Evolutionary conservation across 257 asterid genomes (phyloP), one percentile per base, ranked within the genome.

Genomic region (Ballota nigra): DNA sequence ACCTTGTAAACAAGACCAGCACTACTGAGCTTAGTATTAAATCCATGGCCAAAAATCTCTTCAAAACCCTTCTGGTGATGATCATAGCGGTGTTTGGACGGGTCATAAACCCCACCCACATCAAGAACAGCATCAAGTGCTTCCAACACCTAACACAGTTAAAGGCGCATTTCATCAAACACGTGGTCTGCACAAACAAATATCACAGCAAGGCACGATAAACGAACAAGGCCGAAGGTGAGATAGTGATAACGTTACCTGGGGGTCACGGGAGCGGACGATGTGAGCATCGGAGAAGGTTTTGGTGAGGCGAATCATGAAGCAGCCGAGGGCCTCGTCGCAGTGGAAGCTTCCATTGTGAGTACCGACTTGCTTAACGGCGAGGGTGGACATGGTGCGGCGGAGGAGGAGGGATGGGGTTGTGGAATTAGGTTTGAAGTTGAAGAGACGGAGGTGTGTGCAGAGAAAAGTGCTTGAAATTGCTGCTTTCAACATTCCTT

Each of bases 331-430:
- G 79, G 93, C 98, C 77, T 92, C 98, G 78, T 92, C 98, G 70
- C 98, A 92, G 83, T 90, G 97, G 81, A 92, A 90, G 85, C 96
- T 90, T n/a, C 98, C 97, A 60, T 90, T 82, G 86, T 92, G 97
- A 24, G 98, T 92, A 22, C 98, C 97, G 20, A 92, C 89, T 63
- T 82, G 85, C 78, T 87, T 90, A 8, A 77, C 73, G 69, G 84
- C 71, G 57, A 84, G 65, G 63, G 84, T 45, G 24, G 96, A 86
- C 96, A 91, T 89, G 66, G 9, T 8, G 89, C 71, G 45, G 18
- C 67, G 47, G 51, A 47, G 72, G 59, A 69, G 31, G 67, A 70
- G 43, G 22, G 52, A 67, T 8, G 56, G 74, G 53, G 23, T 59
- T 15, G 4, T 9, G 58, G 77, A 43, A 22, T 55, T 62, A 67